Base-by-base conservation (phyloP, 257 asterid species). In the Thymus mandschuricus region DNA sequence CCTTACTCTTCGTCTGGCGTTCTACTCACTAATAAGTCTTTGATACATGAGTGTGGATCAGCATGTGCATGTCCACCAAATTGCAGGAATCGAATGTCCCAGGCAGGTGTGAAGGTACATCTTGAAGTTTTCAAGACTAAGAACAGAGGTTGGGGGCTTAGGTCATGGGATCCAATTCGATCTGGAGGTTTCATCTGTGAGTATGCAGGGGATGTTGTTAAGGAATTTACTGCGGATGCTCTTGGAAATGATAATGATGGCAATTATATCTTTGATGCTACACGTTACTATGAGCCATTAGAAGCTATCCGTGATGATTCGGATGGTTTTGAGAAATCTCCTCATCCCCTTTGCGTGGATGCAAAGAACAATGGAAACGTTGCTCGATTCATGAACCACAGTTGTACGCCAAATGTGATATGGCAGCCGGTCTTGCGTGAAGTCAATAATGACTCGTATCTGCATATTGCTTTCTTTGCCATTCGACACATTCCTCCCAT, bases 141-240 rank as follows among this genome's bases (percentile, higher is more conserved):
- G 78, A 82, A 85, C 76, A 75, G 83, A 79, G 98, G 98, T 28
- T 94, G 99, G 99, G 99, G 99, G 49, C 97, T 94, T 68, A 86
- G 99, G 78, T 94, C 99, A 2, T 94, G 95, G 97, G 98, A 94
- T 72, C 89, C 97, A 28, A 91, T 94, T 31, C 95, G 97, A 11
- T 82, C 86, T 9, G 99, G 99, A 51, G 81, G 88, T 46, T 94
- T 88, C 78, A 80, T 94, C 43, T 94, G 97, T 60, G 97, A 94
- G 84, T 94, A 91, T 83, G 97, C 95, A 0, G 99, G 99, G 62
- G 99, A 94, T 74, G 86, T 81, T 28, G 66, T 86, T 46, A 83
- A 82, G 62, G 80, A 80, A 29, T 66, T 81, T 54, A 76, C 80
- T 59, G 79, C 70, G 6, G 76, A 70, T 75, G 87, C 80, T 73